phyloP scores from a whole-genome alignment of 176 grass and related monocot species.

The Juncus effusus region DNA sequence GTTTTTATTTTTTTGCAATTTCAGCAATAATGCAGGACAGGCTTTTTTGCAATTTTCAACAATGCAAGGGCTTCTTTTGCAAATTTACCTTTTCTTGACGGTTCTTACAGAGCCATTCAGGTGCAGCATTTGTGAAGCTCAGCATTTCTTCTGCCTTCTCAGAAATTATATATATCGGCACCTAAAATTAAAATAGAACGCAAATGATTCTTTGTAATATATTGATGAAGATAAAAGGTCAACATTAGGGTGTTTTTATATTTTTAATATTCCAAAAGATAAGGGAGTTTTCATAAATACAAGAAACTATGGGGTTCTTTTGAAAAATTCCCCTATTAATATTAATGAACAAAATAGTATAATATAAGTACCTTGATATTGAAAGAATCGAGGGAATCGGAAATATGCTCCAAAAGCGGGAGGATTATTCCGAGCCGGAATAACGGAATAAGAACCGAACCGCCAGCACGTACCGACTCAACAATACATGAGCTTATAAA shows the following conservation, averaged over 20 bases:
- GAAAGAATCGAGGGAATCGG: constrained; percentile 37
- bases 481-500: constrained; percentile 80
- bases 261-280: no score
- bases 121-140: constrained; percentile 55
- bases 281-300: no score
- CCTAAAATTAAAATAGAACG: constrained; percentile 32
- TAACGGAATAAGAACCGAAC: constrained; percentile 76
- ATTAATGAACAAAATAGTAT: background rate
- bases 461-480: constrained; percentile 60
- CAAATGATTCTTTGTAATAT: background rate
- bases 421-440: constrained; percentile 51
- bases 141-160: constrained; percentile 56
- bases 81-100: constrained; percentile 75
- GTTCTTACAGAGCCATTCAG: constrained; percentile 90
- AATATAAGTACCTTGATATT: constrained; percentile 46
- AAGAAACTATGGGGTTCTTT: no score
- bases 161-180: constrained; percentile 86
- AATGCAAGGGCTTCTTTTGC: no score
- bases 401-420: constrained; percentile 68
- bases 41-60: no score
- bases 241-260: no score
- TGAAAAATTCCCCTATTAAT: background rate
- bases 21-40: no score
- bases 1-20: no score
- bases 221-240: constrained; percentile 11